A percentile compares a stretch with the other conserved stretches of the same genome.
phyloP scores from a whole-genome alignment of 2,329 filamentous ascomycete species.

The Pseudocercospora fuligena region DNA sequence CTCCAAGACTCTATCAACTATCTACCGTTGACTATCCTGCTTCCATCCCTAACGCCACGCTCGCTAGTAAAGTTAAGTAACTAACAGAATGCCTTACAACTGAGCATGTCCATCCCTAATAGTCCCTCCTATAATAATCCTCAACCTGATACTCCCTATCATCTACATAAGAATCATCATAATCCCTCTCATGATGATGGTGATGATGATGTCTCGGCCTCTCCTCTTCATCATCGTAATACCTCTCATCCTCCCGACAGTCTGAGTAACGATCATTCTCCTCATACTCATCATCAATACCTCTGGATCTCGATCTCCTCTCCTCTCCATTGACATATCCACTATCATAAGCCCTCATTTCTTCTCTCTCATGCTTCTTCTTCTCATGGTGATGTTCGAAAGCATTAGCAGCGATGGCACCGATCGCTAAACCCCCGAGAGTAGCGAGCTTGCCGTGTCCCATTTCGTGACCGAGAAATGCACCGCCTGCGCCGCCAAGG shows the following conservation, averaged over 20 bases:
- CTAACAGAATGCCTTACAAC: not conserved
- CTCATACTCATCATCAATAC: not conserved
- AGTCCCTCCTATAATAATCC: constrained; percentile 8
- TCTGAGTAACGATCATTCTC: not conserved
- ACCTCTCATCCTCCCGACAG: not conserved
- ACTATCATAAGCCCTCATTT: constrained; percentile 6
- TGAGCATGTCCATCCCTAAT: not conserved
- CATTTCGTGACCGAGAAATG: constrained; percentile 15
- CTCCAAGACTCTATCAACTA: not conserved
- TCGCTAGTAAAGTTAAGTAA: constrained; percentile 1
- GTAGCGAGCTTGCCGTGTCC: constrained; percentile 14
- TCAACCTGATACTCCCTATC: constrained; percentile 1
- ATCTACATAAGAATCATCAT: constrained; percentile 7
- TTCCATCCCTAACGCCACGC: not conserved
- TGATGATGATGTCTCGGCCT: constrained; percentile 16
- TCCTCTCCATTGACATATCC: constrained; percentile 1
- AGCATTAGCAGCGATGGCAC: constrained; percentile 13
- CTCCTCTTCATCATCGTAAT: constrained; percentile 12
- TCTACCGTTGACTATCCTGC: not conserved
- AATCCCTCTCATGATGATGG: constrained; percentile 1
- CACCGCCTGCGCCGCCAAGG: constrained; percentile 14
- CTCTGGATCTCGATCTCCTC: not conserved
- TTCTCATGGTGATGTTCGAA: constrained; percentile 17
- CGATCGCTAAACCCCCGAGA: constrained; percentile 2
- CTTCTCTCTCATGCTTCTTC: constrained; percentile 15